These are phyloP conservation scores for Cyphellophora attinorum DNA, from an alignment of 2,329 filamentous ascomycete species.

Conservation along the genomic window DNA sequence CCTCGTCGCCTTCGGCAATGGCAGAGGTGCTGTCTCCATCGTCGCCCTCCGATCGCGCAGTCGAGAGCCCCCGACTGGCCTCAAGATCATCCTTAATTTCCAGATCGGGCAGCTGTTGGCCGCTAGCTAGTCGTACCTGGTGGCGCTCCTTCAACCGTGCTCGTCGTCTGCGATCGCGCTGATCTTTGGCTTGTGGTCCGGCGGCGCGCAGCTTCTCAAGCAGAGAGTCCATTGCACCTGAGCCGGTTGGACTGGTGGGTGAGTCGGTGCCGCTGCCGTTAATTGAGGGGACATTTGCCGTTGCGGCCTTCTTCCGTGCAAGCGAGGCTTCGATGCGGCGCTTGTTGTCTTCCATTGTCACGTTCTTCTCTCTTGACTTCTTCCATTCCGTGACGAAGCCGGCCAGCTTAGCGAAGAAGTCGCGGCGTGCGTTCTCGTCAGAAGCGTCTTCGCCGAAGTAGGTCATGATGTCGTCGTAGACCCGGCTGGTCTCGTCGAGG, in stretches of 20 bases:
- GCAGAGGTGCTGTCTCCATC: slow-evolving; percentile 8
- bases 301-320: slow-evolving; percentile 65
- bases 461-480: slow-evolving; percentile 89
- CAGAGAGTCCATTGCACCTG: slow-evolving; percentile 90
- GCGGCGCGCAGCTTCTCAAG: slow-evolving; percentile 91
- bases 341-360: slow-evolving; percentile 68
- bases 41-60: slow-evolving; percentile 18
- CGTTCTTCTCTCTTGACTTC: slow-evolving; percentile 90
- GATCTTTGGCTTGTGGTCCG: slow-evolving; percentile 79
- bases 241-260: slow-evolving; percentile 55
- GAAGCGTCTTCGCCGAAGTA: slow-evolving; percentile 91
- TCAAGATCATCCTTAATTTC: slow-evolving; percentile 45
- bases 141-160: slow-evolving; percentile 84
- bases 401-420: slow-evolving; percentile 92
- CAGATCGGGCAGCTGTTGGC: slow-evolving; percentile 73
- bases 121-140: slow-evolving; percentile 79
- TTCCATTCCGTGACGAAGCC: slow-evolving; percentile 90
- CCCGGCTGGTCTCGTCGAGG: slow-evolving; percentile 81
- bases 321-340: slow-evolving; percentile 83
- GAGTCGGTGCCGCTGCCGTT: slow-evolving; percentile 47
- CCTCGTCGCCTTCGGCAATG: slow-evolving; percentile 6
- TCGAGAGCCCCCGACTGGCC: slow-evolving; percentile 33
- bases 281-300: slow-evolving; percentile 42
- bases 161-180: slow-evolving; percentile 76
- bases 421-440: slow-evolving; percentile 85